These are phyloP conservation scores for Areca catechu DNA, from an alignment of 176 grass and related monocot genomes.

Conservation along the genomic window DNA sequence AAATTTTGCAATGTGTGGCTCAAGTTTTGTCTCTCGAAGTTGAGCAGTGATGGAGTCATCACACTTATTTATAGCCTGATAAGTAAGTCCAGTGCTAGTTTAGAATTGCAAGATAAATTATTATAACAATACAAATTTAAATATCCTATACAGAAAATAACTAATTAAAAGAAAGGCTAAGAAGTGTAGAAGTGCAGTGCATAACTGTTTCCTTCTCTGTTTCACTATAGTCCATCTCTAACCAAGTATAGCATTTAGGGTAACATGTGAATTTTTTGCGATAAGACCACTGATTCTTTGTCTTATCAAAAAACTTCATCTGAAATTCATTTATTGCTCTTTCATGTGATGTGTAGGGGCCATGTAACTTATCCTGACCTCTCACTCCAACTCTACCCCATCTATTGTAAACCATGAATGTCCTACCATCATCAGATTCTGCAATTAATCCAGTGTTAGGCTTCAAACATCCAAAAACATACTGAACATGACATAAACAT, in stretches of 20 bases:
- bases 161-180: constrained; percentile 20
- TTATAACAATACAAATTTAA: too few relatives aligned
- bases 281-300: constrained; percentile 56
- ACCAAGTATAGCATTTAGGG: constrained; percentile 59
- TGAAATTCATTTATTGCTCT: constrained; percentile 57
- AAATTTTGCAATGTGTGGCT: constrained; percentile 59
- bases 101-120: too few relatives aligned
- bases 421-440: constrained; percentile 77
- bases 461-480: not conserved
- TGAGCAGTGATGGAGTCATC: constrained; percentile 34
- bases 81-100: not conserved
- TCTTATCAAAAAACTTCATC: constrained; percentile 67
- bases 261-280: constrained; percentile 53
- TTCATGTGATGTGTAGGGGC: constrained; percentile 48
- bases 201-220: constrained; percentile 51
- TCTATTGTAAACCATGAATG: constrained; percentile 85
- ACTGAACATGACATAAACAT: too few relatives aligned
- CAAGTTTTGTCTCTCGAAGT: constrained; percentile 72
- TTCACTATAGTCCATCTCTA: constrained; percentile 91
- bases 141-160: not conserved
- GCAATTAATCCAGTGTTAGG: constrained; percentile 24
- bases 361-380: constrained; percentile 70
- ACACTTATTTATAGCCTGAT: constrained; percentile 21
- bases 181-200: not conserved
- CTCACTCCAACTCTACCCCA: constrained; percentile 87